These are phyloP conservation scores for Petunia hybrid DNA, from an alignment of 305 asterid species.

Conservation along the genomic window DNA sequence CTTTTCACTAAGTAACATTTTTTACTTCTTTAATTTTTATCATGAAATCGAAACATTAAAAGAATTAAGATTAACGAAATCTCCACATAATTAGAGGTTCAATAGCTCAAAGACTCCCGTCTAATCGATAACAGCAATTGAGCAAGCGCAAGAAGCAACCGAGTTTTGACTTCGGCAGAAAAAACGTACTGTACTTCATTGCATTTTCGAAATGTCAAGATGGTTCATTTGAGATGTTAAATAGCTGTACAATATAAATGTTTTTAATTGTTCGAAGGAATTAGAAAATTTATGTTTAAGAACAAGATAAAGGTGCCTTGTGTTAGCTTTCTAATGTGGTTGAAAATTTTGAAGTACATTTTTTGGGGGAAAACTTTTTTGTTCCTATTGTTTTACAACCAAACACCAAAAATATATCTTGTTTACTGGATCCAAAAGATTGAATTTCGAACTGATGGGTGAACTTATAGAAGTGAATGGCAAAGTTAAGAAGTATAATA, in stretches of 20 bases:
- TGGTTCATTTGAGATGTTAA: neutral
- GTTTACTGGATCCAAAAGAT: no score
- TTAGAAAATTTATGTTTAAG: neutral
- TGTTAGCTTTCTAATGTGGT: no score
- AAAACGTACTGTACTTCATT: neutral
- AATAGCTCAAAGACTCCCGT: neutral
- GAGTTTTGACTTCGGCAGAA: conserved; percentile 8
- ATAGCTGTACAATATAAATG: neutral
- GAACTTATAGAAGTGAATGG: no score
- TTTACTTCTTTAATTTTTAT: neutral
- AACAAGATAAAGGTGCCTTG: conserved; percentile 15
- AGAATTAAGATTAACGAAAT: neutral
- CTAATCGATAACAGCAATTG: no score
- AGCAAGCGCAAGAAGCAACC: neutral
- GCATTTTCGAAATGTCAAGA: neutral
- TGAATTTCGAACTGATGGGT: no score
- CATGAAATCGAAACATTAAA: neutral
- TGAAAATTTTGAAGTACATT: no score
- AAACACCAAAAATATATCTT: no score
- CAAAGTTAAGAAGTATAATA: no score
- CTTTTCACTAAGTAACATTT: neutral
- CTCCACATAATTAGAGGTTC: conserved; percentile 2
- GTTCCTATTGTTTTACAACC: no score
- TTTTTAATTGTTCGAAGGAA: neutral
- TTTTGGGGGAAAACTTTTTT: no score